These are phyloP conservation scores for Odontarrhena argentea DNA, from an alignment of 345 rosid genomes.

Conservation along the genomic window DNA sequence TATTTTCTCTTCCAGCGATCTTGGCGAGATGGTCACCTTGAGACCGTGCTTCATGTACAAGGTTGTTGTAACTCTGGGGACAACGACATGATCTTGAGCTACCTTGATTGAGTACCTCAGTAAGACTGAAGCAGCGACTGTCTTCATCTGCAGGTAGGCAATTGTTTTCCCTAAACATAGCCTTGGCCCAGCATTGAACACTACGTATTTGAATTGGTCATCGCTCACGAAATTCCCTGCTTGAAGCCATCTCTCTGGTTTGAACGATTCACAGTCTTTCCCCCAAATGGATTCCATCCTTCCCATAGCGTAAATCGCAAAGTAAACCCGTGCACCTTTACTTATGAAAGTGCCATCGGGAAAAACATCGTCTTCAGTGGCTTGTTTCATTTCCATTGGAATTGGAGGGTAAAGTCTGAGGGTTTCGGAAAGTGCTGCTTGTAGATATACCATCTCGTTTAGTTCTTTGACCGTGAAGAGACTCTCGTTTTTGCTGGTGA, in stretches of 20 bases:
- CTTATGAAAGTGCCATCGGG: slow-evolving; percentile 57
- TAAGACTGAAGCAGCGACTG: slow-evolving; percentile 40
- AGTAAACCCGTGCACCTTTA: slow-evolving; percentile 55
- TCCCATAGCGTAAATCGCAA: slow-evolving; percentile 71
- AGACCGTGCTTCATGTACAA: slow-evolving; percentile 41
- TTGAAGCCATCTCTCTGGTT: slow-evolving; percentile 61
- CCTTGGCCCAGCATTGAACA: slow-evolving; percentile 51
- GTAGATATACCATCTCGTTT: slow-evolving; percentile 49
- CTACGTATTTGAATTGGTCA: slow-evolving; percentile 45
- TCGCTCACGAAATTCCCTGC: slow-evolving; percentile 35
- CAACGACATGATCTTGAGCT: slow-evolving; percentile 30
- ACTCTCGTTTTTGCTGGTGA: slow-evolving; percentile 24
- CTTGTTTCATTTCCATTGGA: slow-evolving; percentile 62
- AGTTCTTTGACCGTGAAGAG: slow-evolving; percentile 45
- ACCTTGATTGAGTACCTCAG: slow-evolving; percentile 40
- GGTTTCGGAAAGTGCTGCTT: slow-evolving; percentile 60
- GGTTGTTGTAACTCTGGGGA: slow-evolving; percentile 39
- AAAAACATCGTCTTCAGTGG: slow-evolving; percentile 50
- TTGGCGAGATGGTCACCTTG: slow-evolving; percentile 33
- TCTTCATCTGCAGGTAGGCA: slow-evolving; percentile 52
- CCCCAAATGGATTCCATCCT: slow-evolving; percentile 67
- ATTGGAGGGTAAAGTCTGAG: slow-evolving; percentile 70
- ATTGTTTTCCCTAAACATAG: slow-evolving; percentile 50
- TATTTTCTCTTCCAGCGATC: slow-evolving; percentile 16
- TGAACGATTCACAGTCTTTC: slow-evolving; percentile 47